A percentile compares a stretch with the other conserved stretches of the same genome.
These are phyloP conservation scores for Penicillium sp. DNA, from an alignment of 2,329 filamentous ascomycete species.

Conservation along the genomic window DNA sequence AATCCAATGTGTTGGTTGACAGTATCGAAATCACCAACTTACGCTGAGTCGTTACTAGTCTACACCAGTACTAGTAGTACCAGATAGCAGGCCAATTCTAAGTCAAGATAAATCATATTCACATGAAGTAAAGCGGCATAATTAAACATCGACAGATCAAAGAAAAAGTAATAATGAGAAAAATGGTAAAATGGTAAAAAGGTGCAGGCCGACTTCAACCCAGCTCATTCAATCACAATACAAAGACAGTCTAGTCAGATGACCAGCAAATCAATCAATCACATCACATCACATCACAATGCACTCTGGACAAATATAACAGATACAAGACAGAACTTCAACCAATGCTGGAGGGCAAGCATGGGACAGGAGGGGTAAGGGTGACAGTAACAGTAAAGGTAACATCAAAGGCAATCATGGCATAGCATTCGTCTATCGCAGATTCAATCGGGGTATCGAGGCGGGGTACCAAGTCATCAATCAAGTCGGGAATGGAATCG, in stretches of 20 bases:
- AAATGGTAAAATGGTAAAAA: not conserved
- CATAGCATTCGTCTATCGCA: slow-evolving; percentile 28
- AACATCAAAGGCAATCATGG: slow-evolving; percentile 13
- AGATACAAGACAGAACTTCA: not conserved
- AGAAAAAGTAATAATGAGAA: not conserved
- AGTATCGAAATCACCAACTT: no score
- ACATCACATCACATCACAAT: slow-evolving; percentile 1
- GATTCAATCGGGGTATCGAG: slow-evolving; percentile 23
- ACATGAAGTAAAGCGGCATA: slow-evolving; percentile 25
- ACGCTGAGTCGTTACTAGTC: no score
- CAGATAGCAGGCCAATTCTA: no score
- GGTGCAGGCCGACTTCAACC: not conserved
- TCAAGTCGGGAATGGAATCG: not conserved
- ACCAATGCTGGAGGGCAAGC: slow-evolving; percentile 13
- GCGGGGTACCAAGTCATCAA: slow-evolving; percentile 10
- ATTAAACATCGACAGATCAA: slow-evolving; percentile 16
- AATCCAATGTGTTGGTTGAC: no score
- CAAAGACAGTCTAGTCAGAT: not conserved
- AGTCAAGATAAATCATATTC: slow-evolving; percentile 25
- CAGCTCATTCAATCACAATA: not conserved
- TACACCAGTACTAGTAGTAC: no score
- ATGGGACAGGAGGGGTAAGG: no score
- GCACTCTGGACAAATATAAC: not conserved
- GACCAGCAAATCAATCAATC: slow-evolving; percentile 4
- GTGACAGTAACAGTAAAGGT: slow-evolving; percentile 2